These are phyloP conservation scores for Globisporangium radiosum DNA, from an alignment of 352 stramenopile genomes.

Conservation along the genomic window DNA sequence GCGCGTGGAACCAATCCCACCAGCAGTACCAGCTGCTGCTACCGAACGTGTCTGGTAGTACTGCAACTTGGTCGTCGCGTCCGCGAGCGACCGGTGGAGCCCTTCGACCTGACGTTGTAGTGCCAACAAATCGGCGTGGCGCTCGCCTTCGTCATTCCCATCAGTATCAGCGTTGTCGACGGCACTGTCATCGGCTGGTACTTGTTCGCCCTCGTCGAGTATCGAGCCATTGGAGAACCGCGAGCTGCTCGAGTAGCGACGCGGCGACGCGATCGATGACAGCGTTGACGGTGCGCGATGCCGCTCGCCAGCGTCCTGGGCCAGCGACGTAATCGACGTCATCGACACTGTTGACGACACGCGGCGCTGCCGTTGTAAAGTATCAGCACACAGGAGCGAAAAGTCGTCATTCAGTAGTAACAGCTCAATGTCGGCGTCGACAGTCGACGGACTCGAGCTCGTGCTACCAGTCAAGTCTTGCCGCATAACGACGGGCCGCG, in stretches of 20 bases:
- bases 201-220: conserved; percentile 23
- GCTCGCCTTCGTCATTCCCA: background rate
- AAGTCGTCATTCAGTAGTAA: conserved; percentile 50
- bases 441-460: conserved; percentile 14
- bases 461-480: background rate
- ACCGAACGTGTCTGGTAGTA: conserved; percentile 13
- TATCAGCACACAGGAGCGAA: conserved; percentile 43
- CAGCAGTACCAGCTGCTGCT: background rate
- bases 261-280: background rate
- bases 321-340: conserved; percentile 8
- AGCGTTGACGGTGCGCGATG: background rate
- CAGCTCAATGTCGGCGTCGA: conserved; percentile 40
- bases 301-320: conserved; percentile 43
- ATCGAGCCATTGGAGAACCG: conserved; percentile 27
- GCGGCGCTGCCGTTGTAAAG: conserved; percentile 17
- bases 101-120: conserved; percentile 44
- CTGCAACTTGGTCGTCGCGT: conserved; percentile 49
- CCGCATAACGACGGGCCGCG: background rate
- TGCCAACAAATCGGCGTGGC: conserved; percentile 31
- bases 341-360: background rate
- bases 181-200: conserved; percentile 1
- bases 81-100: conserved; percentile 37
- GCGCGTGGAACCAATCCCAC: background rate
- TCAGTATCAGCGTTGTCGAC: background rate
- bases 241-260: conserved; percentile 26